phyloP scores from a whole-genome alignment of 208 protist species.

The Tritrichomonas musculus region DNA sequence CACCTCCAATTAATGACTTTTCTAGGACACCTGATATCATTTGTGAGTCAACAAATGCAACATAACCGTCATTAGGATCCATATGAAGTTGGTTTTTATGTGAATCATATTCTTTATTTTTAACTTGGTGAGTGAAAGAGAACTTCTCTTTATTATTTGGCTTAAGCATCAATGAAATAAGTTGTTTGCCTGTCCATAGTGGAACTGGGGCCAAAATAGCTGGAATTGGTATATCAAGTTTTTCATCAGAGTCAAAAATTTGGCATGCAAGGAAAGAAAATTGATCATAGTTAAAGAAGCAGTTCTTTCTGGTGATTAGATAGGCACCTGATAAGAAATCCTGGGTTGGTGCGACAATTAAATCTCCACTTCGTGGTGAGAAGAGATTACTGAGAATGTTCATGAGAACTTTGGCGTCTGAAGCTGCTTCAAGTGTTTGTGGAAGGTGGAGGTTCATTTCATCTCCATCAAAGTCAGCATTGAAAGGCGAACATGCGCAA shows the following conservation, averaged over 20 bases:
- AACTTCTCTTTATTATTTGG: constrained; percentile 37
- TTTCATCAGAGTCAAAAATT: constrained; percentile 37
- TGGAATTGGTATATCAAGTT: constrained; percentile 83
- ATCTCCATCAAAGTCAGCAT: constrained; percentile 99
- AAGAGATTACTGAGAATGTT: constrained; percentile 87
- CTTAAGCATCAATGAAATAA: constrained; percentile 79
- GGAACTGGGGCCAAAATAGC: constrained; percentile 87
- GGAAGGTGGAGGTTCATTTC: constrained; percentile 99
- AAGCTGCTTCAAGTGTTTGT: constrained; percentile 94
- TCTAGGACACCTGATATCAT: constrained; percentile 88
- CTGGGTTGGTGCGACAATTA: constrained; percentile 86
- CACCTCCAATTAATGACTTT: constrained; percentile 85
- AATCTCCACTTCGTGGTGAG: constrained; percentile 89
- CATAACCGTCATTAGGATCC: constrained; percentile 61
- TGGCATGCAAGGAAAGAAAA: constrained; percentile 29
- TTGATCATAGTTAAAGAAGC: constrained; percentile 79
- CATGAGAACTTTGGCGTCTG: constrained; percentile 91
- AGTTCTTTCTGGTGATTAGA: constrained; percentile 82
- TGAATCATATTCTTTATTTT: neutral
- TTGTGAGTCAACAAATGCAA: constrained; percentile 64
- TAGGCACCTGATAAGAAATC: constrained; percentile 95
- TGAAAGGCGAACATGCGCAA: constrained; percentile 89
- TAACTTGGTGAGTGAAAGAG: neutral
- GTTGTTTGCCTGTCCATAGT: constrained; percentile 96
- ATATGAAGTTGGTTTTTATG: neutral